Percentiles rank a stretch among this genome's conserved stretches.
Conservation (phyloP, 768 basidiomycete genomes). For the Lepiota venenata region DNA sequence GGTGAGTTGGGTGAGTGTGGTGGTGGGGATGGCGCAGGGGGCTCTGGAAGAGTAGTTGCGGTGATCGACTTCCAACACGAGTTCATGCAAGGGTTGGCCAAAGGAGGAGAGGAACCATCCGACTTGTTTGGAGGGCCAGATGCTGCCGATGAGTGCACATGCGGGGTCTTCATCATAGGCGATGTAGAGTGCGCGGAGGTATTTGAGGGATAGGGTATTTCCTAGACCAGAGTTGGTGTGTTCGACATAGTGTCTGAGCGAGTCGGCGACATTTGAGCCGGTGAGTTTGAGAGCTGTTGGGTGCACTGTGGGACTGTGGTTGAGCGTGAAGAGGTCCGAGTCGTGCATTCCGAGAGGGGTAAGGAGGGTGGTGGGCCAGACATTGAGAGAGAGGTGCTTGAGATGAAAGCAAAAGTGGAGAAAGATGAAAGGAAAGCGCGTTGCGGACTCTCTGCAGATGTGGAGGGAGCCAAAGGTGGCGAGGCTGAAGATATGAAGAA, state of each 20-base stretch:
- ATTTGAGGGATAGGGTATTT: not conserved
- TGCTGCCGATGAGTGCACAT: not conserved
- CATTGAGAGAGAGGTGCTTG: not conserved
- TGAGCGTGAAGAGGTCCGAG: not conserved
- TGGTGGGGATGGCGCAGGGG: not conserved
- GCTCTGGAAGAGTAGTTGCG: not conserved
- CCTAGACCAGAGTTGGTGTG: not conserved
- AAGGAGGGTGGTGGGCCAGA: conserved; percentile 1
- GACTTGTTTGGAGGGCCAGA: not conserved
- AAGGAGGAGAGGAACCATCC: not conserved
- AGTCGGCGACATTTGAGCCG: not conserved
- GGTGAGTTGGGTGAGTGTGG: not conserved
- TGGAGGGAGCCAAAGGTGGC: not conserved
- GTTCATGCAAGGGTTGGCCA: not conserved
- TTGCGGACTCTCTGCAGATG: not conserved
- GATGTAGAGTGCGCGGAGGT: not conserved
- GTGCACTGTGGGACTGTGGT: not conserved
- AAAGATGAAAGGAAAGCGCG: conserved; percentile 1
- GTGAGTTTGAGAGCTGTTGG: conserved; percentile 1
- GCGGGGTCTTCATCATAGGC: conserved; percentile 2
- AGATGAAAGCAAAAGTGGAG: not conserved
- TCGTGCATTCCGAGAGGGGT: not conserved
- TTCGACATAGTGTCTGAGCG: not conserved
- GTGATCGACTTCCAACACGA: conserved; percentile 3
- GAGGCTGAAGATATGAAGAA: not conserved